A percentile compares a stretch with the other conserved stretches of the same genome.
These are phyloP conservation scores for Rhodotorula sp. DNA, from an alignment of 1,284 basidiomycete species.

Conservation along the genomic window DNA sequence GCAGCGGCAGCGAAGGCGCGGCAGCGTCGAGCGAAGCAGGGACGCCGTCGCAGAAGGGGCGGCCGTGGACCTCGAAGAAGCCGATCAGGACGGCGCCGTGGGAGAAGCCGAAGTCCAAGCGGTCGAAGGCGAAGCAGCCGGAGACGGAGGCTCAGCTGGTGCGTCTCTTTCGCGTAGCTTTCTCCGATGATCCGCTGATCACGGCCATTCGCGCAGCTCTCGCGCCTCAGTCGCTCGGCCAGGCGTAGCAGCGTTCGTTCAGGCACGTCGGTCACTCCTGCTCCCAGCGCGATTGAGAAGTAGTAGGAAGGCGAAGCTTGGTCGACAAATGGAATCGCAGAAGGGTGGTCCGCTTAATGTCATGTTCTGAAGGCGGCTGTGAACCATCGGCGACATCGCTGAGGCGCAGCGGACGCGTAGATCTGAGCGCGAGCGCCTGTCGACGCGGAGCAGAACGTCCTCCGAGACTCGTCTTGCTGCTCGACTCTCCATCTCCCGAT, in stretches of 20 bases:
- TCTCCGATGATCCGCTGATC: neutral
- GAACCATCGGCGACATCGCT: too few relatives aligned
- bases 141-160: constrained; percentile 11
- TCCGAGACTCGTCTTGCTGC: too few relatives aligned
- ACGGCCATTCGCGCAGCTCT: neutral
- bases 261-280: neutral
- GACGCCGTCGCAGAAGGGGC: neutral
- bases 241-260: neutral
- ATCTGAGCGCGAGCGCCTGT: too few relatives aligned
- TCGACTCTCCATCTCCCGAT: too few relatives aligned
- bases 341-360: too few relatives aligned
- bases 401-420: too few relatives aligned
- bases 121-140: constrained; percentile 11
- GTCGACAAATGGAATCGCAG: neutral
- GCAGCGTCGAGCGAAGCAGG: neutral
- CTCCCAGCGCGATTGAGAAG: neutral
- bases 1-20: neutral
- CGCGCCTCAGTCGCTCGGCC: neutral
- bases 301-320: neutral
- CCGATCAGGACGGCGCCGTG: constrained; percentile 5
- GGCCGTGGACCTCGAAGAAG: neutral
- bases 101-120: constrained; percentile 11
- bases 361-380: too few relatives aligned
- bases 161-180: neutral
- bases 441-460: too few relatives aligned